Percentiles rank a stretch among this genome's conserved stretches.
These are phyloP conservation scores for Combretum micranthum DNA, from an alignment of 345 rosid species.

Conservation along the genomic window DNA sequence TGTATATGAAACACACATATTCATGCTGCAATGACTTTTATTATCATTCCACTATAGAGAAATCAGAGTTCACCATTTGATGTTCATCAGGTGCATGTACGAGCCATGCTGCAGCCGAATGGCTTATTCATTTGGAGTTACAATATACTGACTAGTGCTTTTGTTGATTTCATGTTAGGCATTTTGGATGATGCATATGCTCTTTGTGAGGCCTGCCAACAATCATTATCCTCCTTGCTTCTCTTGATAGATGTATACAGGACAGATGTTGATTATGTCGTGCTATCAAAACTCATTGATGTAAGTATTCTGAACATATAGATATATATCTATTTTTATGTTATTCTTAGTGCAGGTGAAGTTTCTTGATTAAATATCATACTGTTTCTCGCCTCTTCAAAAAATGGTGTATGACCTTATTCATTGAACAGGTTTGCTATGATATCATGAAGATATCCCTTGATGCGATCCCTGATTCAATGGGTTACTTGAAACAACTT, in stretches of 20 bases:
- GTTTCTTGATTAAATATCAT: background rate
- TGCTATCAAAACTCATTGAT: slow-evolving; percentile 22
- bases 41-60: too few relatives aligned
- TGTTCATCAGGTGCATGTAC: too few relatives aligned
- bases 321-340: background rate
- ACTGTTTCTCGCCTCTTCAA: background rate
- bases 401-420: slow-evolving; percentile 1
- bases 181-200: slow-evolving; percentile 34
- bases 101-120: too few relatives aligned
- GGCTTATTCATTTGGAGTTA: too few relatives aligned
- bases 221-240: slow-evolving; percentile 27
- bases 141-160: too few relatives aligned
- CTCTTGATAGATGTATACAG: slow-evolving; percentile 22
- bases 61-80: too few relatives aligned
- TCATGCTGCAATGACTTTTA: background rate
- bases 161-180: slow-evolving; percentile 11
- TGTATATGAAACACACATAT: background rate
- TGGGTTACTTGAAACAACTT: slow-evolving; percentile 19
- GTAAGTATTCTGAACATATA: slow-evolving; percentile 10
- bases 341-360: background rate
- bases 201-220: slow-evolving; percentile 21
- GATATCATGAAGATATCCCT: slow-evolving; percentile 17
- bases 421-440: slow-evolving; percentile 20
- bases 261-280: slow-evolving; percentile 19
- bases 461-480: slow-evolving; percentile 21